These are phyloP conservation scores for Rasamsonia emersonii DNA, from an alignment of 2,329 filamentous ascomycete genomes.

Conservation along the genomic window DNA sequence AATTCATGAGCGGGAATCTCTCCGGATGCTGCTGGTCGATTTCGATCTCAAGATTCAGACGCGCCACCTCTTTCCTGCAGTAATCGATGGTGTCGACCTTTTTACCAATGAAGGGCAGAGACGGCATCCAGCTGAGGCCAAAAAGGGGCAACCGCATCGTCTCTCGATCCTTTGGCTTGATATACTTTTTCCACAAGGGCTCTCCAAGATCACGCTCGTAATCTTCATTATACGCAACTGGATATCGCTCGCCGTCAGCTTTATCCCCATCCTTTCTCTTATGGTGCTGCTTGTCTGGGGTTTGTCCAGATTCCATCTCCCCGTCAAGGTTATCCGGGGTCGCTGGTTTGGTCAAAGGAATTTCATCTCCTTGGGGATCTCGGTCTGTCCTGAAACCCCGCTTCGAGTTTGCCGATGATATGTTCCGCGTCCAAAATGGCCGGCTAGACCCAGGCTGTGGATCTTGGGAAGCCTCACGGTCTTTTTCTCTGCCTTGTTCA, in stretches of 20 bases:
- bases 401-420: conserved; percentile 22
- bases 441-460: conserved; percentile 6
- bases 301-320: conserved; percentile 5
- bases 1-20: conserved; percentile 84
- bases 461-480: conserved; percentile 1
- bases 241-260: conserved; percentile 44
- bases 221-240: conserved; percentile 53
- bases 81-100: conserved; percentile 95
- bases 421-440: conserved; percentile 25
- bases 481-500: neutral
- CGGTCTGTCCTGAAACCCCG: conserved; percentile 15
- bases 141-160: conserved; percentile 68
- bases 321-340: conserved; percentile 9
- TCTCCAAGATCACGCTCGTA: conserved; percentile 54
- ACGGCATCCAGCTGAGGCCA: conserved; percentile 60
- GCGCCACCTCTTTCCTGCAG: conserved; percentile 76
- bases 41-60: conserved; percentile 86
- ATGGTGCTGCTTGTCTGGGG: conserved; percentile 6
- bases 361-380: conserved; percentile 21
- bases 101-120: conserved; percentile 68
- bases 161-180: conserved; percentile 72
- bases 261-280: conserved; percentile 19
- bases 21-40: conserved; percentile 78
- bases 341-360: conserved; percentile 28
- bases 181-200: conserved; percentile 72